These are phyloP conservation scores for Spirogloea muscicola DNA, from an alignment of 139 green algal genomes.

Conservation along the genomic window DNA sequence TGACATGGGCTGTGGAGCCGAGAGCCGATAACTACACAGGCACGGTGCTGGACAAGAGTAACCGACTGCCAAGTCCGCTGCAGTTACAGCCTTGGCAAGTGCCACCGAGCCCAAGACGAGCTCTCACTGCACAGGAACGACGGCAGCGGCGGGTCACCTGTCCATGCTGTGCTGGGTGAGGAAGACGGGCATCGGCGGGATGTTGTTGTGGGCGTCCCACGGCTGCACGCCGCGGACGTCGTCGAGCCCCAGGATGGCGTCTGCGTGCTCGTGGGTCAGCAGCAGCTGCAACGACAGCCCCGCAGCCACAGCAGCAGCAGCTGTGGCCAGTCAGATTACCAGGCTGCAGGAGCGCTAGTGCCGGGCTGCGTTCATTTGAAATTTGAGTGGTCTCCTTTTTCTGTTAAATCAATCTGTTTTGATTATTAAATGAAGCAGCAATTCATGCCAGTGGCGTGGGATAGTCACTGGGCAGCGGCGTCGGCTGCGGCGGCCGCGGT, in stretches of 20 bases:
- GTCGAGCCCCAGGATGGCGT: conserved; percentile 48
- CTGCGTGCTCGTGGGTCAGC: conserved; percentile 47
- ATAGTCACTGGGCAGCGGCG: background rate
- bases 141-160: conserved; percentile 1
- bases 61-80: background rate
- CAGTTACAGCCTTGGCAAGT: background rate
- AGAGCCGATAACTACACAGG: background rate
- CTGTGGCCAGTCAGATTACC: background rate
- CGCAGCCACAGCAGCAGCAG: background rate
- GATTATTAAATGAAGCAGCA: conserved; percentile 1
- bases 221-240: conserved; percentile 44
- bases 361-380: background rate
- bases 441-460: background rate
- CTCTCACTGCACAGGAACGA: background rate
- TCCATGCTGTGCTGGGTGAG: conserved; percentile 26
- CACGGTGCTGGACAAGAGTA: background rate
- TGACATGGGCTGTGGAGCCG: background rate
- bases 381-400: background rate
- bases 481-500: background rate
- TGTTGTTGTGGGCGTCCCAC: background rate
- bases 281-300: conserved; percentile 25
- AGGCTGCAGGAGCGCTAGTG: background rate
- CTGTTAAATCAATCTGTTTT: background rate
- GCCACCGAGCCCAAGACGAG: background rate
- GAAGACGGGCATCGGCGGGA: conserved; percentile 31